phyloP scores from a whole-genome alignment of 257 asterid genomes.

The Coffea eugenioides region DNA sequence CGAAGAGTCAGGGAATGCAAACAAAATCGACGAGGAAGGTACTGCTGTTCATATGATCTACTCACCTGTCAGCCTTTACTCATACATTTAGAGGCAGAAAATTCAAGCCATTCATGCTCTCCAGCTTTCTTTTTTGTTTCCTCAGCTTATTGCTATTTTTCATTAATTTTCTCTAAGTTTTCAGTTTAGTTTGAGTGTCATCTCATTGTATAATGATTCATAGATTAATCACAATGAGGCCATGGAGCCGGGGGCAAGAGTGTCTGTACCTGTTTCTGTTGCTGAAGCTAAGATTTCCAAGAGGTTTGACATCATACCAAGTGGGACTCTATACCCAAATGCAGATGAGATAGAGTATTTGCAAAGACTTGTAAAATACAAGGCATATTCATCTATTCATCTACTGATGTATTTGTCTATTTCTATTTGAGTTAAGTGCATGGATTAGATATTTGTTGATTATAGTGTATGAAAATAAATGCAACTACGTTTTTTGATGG shows the following conservation, averaged over 20 bases:
- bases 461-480: background rate
- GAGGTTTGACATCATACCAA: slow-evolving; percentile 86
- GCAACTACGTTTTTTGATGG: background rate
- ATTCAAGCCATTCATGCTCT: background rate
- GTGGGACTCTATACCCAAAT: slow-evolving; percentile 81
- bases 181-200: background rate
- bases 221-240: slow-evolving; percentile 72
- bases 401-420: background rate
- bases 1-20: slow-evolving; percentile 26
- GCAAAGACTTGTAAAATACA: slow-evolving; percentile 79
- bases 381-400: slow-evolving; percentile 41
- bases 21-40: slow-evolving; percentile 57
- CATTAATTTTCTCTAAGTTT: no score
- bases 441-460: background rate
- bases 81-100: no score
- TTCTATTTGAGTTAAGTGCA: slow-evolving; percentile 7
- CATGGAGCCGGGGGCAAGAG: slow-evolving; percentile 65
- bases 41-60: slow-evolving; percentile 12
- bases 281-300: slow-evolving; percentile 71
- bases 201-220: background rate
- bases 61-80: no score
- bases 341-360: slow-evolving; percentile 92
- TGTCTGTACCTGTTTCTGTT: slow-evolving; percentile 66
- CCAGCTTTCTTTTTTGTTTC: background rate
- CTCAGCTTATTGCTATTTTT: background rate